phyloP scores from a whole-genome alignment of 441 rosid genomes.

The Adansonia gregorii region DNA sequence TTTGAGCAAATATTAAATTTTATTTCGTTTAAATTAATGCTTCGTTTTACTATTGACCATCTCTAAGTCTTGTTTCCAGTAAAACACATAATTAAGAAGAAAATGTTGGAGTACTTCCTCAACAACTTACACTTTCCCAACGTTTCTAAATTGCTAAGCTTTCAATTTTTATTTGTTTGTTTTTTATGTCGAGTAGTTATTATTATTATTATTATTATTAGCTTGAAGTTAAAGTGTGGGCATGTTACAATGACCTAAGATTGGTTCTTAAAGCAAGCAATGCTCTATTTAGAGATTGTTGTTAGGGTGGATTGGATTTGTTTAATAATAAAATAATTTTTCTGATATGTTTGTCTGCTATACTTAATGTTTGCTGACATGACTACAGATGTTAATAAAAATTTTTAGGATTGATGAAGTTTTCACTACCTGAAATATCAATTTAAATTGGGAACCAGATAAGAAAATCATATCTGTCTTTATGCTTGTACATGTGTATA shows the following conservation, averaged over 20 bases:
- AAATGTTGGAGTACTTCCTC: background rate
- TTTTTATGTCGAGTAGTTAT: too few species aligned
- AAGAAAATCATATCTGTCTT: background rate
- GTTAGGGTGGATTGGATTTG: background rate
- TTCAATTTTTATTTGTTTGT: too few species aligned
- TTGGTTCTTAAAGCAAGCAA: background rate
- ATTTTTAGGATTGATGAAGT: background rate
- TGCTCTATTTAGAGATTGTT: background rate
- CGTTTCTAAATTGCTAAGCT: too few species aligned
- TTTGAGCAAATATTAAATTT: background rate
- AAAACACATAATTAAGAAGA: background rate
- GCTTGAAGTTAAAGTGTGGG: too few species aligned
- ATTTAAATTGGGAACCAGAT: background rate
- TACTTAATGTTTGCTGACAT: constrained; percentile 5
- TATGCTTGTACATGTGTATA: background rate
- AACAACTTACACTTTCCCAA: background rate
- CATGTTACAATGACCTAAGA: background rate
- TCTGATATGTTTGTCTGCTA: background rate
- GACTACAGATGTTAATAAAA: background rate
- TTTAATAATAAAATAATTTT: background rate
- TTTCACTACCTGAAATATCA: constrained; percentile 5
- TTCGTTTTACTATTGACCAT: background rate
- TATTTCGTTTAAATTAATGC: background rate
- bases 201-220: too few species aligned
- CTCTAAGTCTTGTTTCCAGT: background rate